Evolutionary conservation across 78 protist species (phyloP), one percentile per base, ranked within the genome.

Genomic region (Monosiga brevicollis): DNA sequence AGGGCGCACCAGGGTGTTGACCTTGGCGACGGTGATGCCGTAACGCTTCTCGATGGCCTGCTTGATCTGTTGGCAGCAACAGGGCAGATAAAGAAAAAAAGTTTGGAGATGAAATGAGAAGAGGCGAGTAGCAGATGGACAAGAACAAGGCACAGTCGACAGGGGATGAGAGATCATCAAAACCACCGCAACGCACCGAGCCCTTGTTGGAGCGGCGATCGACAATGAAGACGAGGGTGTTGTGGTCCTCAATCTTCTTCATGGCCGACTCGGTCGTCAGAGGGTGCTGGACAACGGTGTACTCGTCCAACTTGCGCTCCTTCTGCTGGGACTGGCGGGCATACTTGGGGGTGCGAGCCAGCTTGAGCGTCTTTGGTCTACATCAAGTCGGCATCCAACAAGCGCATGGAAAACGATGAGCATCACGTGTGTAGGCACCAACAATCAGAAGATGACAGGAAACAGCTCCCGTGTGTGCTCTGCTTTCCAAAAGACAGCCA

Each of bases 191-290:
- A 15, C 62, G 62, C 62, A 49, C 62, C 90, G 92, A 95, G 37
- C 34, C 23, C 94, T 98, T 98, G 95, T 87, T 94, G 84, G 99
- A 86, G 72, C 88, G 94, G 81, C 71, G 70, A 81, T 94, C 96
- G 3, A 91, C 94, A 82, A 98, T 87, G 95, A 96, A 98, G 78
- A 93, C 94, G 54, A 98, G 90, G 79, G 99, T 97, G 97, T 97
- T 97, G 95, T 91, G 87, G 76, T 89, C 95, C 88, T 98, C 99
- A 72, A 97, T 93, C 96, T 93, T 87, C 94, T 93, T 91, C 96
- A 95, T 90, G 81, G 98, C 98, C 20, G 94, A 78, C 90, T 97
- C 99, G 35, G 98, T 94, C 72, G 95, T 94, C 78, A 95, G 89
- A 35, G 99, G 99, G 88, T 87, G 87, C 87, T 90, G 86, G 83